Conservation (phyloP, 2,329 filamentous ascomycete species). For the Scytalidium lignicola region DNA sequence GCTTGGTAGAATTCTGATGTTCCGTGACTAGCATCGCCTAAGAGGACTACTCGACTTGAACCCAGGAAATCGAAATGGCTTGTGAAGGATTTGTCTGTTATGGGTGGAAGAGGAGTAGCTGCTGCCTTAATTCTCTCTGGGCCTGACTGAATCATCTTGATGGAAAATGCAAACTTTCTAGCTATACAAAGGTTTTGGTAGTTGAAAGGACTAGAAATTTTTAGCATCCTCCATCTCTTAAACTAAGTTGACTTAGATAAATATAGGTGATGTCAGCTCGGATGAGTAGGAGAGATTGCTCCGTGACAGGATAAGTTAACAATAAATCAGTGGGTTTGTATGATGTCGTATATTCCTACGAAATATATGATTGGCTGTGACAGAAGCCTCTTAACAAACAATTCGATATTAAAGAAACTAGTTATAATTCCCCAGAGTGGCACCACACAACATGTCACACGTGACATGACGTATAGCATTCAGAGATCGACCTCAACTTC, state of each 20-base stretch:
- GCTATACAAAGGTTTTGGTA: not conserved
- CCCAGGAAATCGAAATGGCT: constrained; percentile 5
- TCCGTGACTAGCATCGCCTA: constrained; percentile 45
- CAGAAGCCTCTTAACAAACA: too few relatives aligned
- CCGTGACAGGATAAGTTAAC: not conserved
- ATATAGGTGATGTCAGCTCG: not conserved
- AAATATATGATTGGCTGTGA: too few relatives aligned
- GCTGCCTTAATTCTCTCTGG: constrained; percentile 30
- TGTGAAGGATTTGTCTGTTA: constrained; percentile 22
- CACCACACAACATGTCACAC: too few relatives aligned
- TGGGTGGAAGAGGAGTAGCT: constrained; percentile 31
- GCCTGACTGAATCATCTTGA: constrained; percentile 8
- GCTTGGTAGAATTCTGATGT: constrained; percentile 51
- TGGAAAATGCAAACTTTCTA: not conserved
- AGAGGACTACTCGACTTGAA: constrained; percentile 30
- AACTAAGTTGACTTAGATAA: not conserved
- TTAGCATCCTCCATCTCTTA: not conserved
- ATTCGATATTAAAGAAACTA: too few relatives aligned
- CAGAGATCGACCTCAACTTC: too few relatives aligned
- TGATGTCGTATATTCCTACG: too few relatives aligned
- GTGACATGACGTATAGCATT: not conserved
- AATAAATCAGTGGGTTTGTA: not conserved
- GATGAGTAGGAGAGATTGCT: not conserved
- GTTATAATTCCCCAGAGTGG: not conserved
- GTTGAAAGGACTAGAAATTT: not conserved